Evolutionary conservation across 129 eudicot genomes (phyloP).

Genomic region (Gnaphalium uliginosum): DNA sequence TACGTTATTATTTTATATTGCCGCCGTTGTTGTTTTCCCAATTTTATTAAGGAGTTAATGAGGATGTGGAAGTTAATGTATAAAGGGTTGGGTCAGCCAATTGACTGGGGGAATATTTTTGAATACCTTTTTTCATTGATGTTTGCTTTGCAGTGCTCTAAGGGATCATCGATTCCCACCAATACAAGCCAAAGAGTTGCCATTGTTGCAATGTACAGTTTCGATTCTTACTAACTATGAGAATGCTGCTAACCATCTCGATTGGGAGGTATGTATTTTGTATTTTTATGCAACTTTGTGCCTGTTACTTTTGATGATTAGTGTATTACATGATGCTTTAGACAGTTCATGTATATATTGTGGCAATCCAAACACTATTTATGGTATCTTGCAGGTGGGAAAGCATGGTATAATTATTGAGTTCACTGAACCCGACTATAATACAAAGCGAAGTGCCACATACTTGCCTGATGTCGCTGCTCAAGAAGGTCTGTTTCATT

Average conservation of each 20-base stretch:
- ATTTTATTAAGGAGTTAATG: not conserved
- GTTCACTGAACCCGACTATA: constrained; percentile 77
- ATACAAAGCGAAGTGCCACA: constrained; percentile 83
- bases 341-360: not conserved
- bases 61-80: not conserved
- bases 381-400: constrained; percentile 58
- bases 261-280: constrained; percentile 84
- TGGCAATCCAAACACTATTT: not conserved
- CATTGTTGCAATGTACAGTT: constrained; percentile 84
- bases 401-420: constrained; percentile 90
- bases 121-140: not conserved
- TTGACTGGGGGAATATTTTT: not conserved
- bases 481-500: constrained; percentile 65
- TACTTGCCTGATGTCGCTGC: constrained; percentile 93
- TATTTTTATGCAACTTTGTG: not conserved
- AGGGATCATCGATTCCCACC: constrained; percentile 92
- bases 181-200: constrained; percentile 84
- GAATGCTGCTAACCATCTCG: constrained; percentile 69
- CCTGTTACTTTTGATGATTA: not conserved
- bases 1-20: not conserved
- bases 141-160: constrained; percentile 61
- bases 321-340: not conserved
- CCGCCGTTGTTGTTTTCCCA: not conserved
- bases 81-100: not conserved
- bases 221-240: constrained; percentile 87